Percentiles rank a stretch among this genome's conserved stretches.
These are phyloP conservation scores for Phaeosphaeria sp. DNA, from an alignment of 2,329 filamentous ascomycete genomes.

Conservation along the genomic window DNA sequence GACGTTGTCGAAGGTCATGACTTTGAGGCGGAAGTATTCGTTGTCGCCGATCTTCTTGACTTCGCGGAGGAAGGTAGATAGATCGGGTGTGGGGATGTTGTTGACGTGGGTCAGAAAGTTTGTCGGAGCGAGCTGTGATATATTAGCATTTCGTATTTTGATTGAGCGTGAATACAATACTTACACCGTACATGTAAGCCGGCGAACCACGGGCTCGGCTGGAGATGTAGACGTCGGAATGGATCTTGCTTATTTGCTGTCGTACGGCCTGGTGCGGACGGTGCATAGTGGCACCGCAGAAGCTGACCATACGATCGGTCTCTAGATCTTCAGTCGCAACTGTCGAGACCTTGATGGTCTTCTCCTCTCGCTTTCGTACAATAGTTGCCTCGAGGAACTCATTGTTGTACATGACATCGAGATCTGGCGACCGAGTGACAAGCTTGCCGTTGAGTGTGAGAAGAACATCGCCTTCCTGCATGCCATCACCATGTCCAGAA, in stretches of 20 bases:
- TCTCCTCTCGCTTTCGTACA: conserved; percentile 81
- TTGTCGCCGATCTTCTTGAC: conserved; percentile 93
- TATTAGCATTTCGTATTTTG: conserved; percentile 58
- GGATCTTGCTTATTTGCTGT: conserved; percentile 95
- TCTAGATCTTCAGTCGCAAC: conserved; percentile 89
- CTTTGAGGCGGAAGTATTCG: conserved; percentile 94
- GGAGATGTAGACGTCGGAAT: conserved; percentile 95
- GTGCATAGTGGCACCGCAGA: conserved; percentile 94
- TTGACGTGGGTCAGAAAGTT: conserved; percentile 99
- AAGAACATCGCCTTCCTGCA: conserved; percentile 91
- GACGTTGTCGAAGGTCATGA: conserved; percentile 98
- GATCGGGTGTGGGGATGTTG: conserved; percentile 80
- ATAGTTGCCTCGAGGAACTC: conserved; percentile 83
- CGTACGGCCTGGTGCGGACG: conserved; percentile 94
- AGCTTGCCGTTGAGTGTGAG: conserved; percentile 89
- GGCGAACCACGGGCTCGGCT: conserved; percentile 62
- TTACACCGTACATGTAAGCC: conserved; percentile 43
- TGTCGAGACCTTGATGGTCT: conserved; percentile 79
- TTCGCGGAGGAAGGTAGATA: conserved; percentile 79
- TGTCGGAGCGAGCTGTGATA: conserved; percentile 83
- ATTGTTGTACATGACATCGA: conserved; percentile 96
- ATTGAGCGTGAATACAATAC: conserved; percentile 64
- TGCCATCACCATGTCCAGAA: conserved; percentile 65
- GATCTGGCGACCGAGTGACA: conserved; percentile 89
- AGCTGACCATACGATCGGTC: conserved; percentile 88